Evolutionary conservation across 202 grass and related monocot genomes (phyloP).

Genomic region (Zizania palustris): DNA sequence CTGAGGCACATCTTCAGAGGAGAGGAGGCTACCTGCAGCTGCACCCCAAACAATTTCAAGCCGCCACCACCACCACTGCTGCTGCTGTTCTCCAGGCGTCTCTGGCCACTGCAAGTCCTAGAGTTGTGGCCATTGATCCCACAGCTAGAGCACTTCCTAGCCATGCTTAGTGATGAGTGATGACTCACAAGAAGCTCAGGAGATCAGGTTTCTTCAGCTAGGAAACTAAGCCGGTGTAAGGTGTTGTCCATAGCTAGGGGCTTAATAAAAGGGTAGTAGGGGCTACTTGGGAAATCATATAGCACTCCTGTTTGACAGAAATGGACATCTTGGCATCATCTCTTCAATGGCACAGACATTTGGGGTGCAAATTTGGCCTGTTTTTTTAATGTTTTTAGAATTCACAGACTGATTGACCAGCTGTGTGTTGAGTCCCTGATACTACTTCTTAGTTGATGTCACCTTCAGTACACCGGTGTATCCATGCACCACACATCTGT

Average conservation of each 20-base stretch:
- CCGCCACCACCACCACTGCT: constrained; percentile 33
- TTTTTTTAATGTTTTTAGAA: constrained; percentile 30
- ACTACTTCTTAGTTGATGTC: constrained; percentile 10
- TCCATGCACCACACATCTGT: constrained; percentile 6
- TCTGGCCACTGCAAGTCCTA: constrained; percentile 54
- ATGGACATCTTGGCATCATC: constrained; percentile 20
- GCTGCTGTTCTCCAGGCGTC: constrained; percentile 19
- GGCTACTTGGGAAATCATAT: constrained; percentile 28
- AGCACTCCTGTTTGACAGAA: constrained; percentile 23
- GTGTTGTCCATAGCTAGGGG: constrained; percentile 15
- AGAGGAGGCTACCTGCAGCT: constrained; percentile 50
- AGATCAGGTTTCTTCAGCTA: not conserved
- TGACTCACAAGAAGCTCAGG: constrained; percentile 1
- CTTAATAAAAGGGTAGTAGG: constrained; percentile 23
- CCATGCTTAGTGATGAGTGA: constrained; percentile 42
- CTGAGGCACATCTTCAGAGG: constrained; percentile 61
- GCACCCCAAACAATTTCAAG: constrained; percentile 70
- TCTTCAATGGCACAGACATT: constrained; percentile 12
- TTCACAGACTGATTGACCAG: not conserved
- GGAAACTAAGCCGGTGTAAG: constrained; percentile 12
- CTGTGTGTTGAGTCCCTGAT: constrained; percentile 17
- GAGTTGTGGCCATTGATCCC: constrained; percentile 80
- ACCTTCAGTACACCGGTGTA: constrained; percentile 28
- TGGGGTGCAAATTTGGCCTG: not conserved
- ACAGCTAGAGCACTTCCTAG: constrained; percentile 71